Base-by-base conservation (phyloP, 2,329 filamentous ascomycete genomes). In the Truncatella angustata region DNA sequence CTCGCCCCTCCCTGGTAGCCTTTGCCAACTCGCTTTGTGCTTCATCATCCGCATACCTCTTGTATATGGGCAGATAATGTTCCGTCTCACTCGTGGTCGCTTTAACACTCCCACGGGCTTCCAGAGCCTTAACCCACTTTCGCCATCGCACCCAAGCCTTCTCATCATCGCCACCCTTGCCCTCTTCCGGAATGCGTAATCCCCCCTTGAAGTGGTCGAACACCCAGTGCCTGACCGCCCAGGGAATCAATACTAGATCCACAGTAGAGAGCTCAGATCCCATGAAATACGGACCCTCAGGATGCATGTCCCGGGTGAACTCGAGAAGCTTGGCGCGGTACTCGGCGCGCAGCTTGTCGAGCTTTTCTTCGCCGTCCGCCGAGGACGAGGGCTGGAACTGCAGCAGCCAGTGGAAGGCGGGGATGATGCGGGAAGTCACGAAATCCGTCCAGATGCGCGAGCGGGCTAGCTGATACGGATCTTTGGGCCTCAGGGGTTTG, bases 121-220 rank as follows among this genome's bases (percentile, higher is more conserved):
- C 65, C 5, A 84, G 63, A 2, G 77, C 79, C 50, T 62, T 66
- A n/a, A 73, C 53, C 77, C 78, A 85, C 52, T 63, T 74, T 58
- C 75, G 71, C 72, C 77, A 84, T 20, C 79, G 66, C 28, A 59
- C 65, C 81, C 80, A 84, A 12, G 72, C 64, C 24, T 58, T 61
- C 56, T 80, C 77, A 53, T 82, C 75, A 9, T 72, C 66, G 1
- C 74, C 77, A 2, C 72, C 75, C 48, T 75, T 43, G 0, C 77
- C 77, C 30, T 73, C 63, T 12, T 64, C 71, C 2, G 77, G 78
- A 36, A 84, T 71, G 0, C 75, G 73, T n/a, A 76, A 55, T 0
- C 79, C 79, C 1, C 74, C 76, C 52, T 84, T 84, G 59, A 78
- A 84, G 54, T 81, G 73, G 55, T 85, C 80, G 58, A 84, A 81